These are phyloP conservation scores for Pseudonitzschia multiseries DNA, from an alignment of 108 stramenopile species.

Conservation along the genomic window DNA sequence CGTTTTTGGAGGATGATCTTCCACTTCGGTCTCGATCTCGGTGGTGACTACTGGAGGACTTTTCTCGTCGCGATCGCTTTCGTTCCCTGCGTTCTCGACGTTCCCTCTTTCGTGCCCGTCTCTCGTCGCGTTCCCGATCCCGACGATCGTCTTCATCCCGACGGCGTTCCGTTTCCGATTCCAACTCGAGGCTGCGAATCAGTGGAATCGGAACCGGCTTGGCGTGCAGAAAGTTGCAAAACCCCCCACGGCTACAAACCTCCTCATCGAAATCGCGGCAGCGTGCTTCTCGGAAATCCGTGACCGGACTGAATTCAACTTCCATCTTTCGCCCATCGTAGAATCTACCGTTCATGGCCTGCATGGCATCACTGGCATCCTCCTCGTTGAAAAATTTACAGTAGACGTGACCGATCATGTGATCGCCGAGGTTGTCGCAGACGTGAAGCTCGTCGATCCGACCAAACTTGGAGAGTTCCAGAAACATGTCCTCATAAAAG, in stretches of 20 bases:
- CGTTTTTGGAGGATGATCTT: neutral
- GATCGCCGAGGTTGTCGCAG: conserved; percentile 98
- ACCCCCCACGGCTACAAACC: conserved; percentile 84
- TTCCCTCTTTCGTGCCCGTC: conserved; percentile 14
- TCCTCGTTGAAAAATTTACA: conserved; percentile 95
- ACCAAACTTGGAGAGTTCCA: conserved; percentile 94
- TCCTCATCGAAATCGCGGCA: conserved; percentile 93
- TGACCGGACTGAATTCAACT: conserved; percentile 94
- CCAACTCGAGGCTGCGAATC: conserved; percentile 74
- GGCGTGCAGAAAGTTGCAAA: conserved; percentile 99
- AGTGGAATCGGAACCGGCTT: conserved; percentile 77
- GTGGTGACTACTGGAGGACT: neutral
- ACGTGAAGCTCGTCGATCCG: conserved; percentile 92
- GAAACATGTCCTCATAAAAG: conserved; percentile 76
- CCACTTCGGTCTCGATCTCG: conserved; percentile 3
- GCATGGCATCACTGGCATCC: conserved; percentile 89
- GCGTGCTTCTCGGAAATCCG: conserved; percentile 94
- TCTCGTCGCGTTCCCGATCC: conserved; percentile 30
- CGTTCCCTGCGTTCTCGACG: conserved; percentile 19
- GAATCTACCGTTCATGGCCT: conserved; percentile 88
- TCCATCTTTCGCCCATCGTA: conserved; percentile 90
- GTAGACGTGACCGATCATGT: conserved; percentile 96
- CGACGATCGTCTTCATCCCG: conserved; percentile 27
- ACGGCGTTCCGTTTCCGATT: conserved; percentile 60
- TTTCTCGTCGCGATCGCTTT: conserved; percentile 17